A percentile compares a stretch with the other conserved stretches of the same genome.
phyloP scores from a whole-genome alignment of 2,329 filamentous ascomycete species.

The Ascochyta fabae region DNA sequence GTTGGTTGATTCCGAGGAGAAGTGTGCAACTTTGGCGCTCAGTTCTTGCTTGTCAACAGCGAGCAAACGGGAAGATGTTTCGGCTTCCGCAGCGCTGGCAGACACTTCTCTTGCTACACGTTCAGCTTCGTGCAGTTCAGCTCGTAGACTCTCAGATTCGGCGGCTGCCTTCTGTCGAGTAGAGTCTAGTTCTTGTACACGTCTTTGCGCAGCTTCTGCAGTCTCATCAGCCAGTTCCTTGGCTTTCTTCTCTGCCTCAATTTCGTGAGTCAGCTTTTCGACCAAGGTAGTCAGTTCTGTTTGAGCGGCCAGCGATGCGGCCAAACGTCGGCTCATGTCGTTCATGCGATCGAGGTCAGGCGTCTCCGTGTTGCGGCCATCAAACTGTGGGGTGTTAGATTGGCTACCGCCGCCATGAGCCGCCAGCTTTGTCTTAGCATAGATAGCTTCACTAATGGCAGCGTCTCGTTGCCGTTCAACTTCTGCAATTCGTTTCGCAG shows the following conservation, averaged over 20 bases:
- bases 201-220: constrained; percentile 78
- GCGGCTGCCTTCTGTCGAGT: constrained; percentile 83
- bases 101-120: constrained; percentile 81
- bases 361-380: constrained; percentile 64
- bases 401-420: constrained; percentile 75
- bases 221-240: constrained; percentile 89
- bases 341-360: constrained; percentile 70
- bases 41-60: constrained; percentile 85
- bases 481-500: constrained; percentile 89
- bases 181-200: constrained; percentile 81
- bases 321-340: constrained; percentile 82
- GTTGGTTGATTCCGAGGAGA: constrained; percentile 70
- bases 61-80: constrained; percentile 76
- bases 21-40: constrained; percentile 70
- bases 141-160: constrained; percentile 84
- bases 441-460: constrained; percentile 93
- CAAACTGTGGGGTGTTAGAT: constrained; percentile 61
- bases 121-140: constrained; percentile 82
- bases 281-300: constrained; percentile 80
- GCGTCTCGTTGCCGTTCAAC: constrained; percentile 93
- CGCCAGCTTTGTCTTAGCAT: constrained; percentile 90
- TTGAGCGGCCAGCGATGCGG: constrained; percentile 78
- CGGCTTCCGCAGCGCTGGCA: constrained; percentile 76
- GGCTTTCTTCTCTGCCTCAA: constrained; percentile 81
- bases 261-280: constrained; percentile 71